phyloP scores from a whole-genome alignment of 257 asterid species.

The Salvia miltiorrhiza region DNA sequence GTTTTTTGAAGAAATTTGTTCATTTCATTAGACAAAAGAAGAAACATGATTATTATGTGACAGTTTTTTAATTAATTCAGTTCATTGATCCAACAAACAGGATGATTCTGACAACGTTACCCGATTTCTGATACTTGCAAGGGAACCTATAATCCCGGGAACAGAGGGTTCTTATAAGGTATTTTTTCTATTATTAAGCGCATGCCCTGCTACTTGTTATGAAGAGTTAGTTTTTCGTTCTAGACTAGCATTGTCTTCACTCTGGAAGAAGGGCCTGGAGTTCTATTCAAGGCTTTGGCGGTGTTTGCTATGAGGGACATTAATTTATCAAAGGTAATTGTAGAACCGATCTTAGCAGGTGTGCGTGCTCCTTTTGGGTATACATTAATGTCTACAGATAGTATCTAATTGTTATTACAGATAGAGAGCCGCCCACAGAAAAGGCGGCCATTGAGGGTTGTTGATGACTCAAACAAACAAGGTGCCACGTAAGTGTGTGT shows the following conservation, averaged over 20 bases:
- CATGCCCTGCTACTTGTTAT: conserved; percentile 24
- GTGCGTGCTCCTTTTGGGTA: conserved; percentile 9
- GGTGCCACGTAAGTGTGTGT: conserved; percentile 64
- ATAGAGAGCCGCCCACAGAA: conserved; percentile 96
- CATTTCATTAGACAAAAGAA: not conserved
- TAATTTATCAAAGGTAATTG: conserved; percentile 74
- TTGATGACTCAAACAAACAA: conserved; percentile 74
- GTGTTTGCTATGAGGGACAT: conserved; percentile 84
- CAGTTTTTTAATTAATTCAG: conserved; percentile 8
- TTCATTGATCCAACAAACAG: conserved; percentile 44
- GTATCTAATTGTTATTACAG: conserved; percentile 31
- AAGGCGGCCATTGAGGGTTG: conserved; percentile 78
- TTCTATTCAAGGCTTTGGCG: conserved; percentile 91
- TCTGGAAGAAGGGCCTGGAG: conserved; percentile 96
- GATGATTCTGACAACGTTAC: conserved; percentile 70
- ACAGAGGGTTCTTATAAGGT: conserved; percentile 39
- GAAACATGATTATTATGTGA: not conserved
- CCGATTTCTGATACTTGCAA: conserved; percentile 85
- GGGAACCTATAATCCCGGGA: conserved; percentile 60
- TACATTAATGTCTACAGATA: not conserved
- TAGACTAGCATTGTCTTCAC: conserved; percentile 92
- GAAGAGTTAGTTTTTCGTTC: not conserved
- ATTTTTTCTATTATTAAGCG: conserved; percentile 19
- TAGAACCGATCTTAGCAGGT: not conserved
- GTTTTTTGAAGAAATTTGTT: too few species aligned